Base-by-base conservation (phyloP, 148 eudicot species). In the Fagopyrum esculentum region DNA sequence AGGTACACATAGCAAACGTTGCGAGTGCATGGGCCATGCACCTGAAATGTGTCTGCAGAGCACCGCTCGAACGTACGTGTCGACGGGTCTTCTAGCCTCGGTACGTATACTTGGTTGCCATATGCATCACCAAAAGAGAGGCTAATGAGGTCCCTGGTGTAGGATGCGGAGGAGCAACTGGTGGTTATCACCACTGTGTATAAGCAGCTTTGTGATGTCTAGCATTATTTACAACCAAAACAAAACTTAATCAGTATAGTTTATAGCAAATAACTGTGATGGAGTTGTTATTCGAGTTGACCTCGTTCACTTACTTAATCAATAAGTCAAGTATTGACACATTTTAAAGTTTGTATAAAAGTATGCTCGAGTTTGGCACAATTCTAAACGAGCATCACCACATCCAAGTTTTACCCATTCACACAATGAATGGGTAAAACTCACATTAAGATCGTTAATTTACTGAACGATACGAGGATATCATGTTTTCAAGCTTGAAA, bases 91-190 rank as follows among this genome's bases (percentile, higher is more conserved):
- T 87, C 91, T 51, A 87, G 68, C 77, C 89, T 83, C 68, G 87
- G 78, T 73, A 80, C 85, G 74, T 85, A 82, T 54, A 87, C 89
- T 86, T 85, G 89, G 64, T 83, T 82, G 16, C 91, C 91, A 77
- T 84, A 82, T 57, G 87, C 85, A 78, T 87, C 91, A 6, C 91
- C 91, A 76, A 87, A 85, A 56, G 88, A 81, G 11, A 85, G 80
- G 81, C 91, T 85, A 52, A 85, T 80, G 76, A 76, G 82, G 68
- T 87, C 91, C 61, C 84, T 84, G 40, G 91, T 87, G 72, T 84
- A 82, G 52, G 56, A 10, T 0, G 79, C 76, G 35, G 91, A 85
- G 43, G 79, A 73, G 30, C 91, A 87, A 72, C 91, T 86, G 52
- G 89, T 87, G 15, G 82, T 77, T 73, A 87, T 87, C 55, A 22